Evolutionary conservation across 768 basidiomycete genomes (phyloP).

Genomic region (Saitozyma sp.): DNA sequence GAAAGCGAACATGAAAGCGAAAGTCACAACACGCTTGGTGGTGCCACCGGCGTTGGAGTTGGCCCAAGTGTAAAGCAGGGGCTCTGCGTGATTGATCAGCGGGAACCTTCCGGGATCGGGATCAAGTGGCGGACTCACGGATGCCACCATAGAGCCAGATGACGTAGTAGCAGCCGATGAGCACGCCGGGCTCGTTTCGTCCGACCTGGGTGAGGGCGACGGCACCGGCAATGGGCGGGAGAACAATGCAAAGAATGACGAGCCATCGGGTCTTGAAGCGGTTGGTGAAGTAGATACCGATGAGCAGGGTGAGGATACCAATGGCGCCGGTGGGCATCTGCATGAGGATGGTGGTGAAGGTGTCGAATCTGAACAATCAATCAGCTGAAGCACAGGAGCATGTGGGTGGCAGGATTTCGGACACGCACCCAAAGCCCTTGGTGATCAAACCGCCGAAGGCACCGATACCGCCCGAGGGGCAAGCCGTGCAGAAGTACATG

Average conservation of each 20-base stretch:
- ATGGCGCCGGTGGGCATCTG: conserved; percentile 48
- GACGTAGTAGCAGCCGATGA: conserved; percentile 10
- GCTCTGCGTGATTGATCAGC: conserved; percentile 5
- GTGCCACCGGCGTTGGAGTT: conserved; percentile 43
- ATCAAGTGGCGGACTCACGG: too few species aligned
- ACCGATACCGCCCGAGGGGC: conserved; percentile 46
- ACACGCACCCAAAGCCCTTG: conserved; percentile 39
- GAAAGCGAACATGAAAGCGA: conserved; percentile 20
- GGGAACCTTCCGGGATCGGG: neutral
- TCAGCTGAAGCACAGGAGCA: too few species aligned
- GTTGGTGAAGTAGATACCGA: conserved; percentile 43
- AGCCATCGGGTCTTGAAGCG: conserved; percentile 42
- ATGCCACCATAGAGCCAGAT: conserved; percentile 26
- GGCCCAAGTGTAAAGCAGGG: conserved; percentile 32
- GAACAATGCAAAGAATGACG: conserved; percentile 25
- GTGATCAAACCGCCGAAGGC: conserved; percentile 47
- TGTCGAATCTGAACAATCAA: too few species aligned
- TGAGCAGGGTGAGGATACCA: conserved; percentile 33
- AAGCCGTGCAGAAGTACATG: conserved; percentile 47
- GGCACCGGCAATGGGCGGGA: conserved; percentile 44
- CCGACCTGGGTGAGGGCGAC: conserved; percentile 36
- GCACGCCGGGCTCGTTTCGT: conserved; percentile 24
- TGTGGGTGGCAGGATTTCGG: too few species aligned
- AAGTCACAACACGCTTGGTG: conserved; percentile 43
- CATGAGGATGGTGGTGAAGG: conserved; percentile 45